Evolutionary conservation across 805 yeast genomes (phyloP).

Genomic region (Myxozyma mucilagina): DNA sequence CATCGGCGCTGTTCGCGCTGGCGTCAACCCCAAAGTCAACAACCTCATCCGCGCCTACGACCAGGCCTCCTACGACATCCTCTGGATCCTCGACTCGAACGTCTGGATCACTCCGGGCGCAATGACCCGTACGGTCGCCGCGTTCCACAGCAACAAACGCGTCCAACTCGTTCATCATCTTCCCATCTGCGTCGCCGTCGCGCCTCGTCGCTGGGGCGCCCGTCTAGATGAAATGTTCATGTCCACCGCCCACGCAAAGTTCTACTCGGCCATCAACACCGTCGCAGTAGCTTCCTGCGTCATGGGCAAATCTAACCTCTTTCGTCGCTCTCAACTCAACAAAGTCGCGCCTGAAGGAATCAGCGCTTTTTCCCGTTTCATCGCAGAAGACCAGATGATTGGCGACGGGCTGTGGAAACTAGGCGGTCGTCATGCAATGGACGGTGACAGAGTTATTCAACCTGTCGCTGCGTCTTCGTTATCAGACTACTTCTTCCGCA

Average conservation of each 20-base stretch:
- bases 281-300: constrained; percentile 82
- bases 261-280: constrained; percentile 75
- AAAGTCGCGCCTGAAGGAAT: constrained; percentile 49
- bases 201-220: constrained; percentile 58
- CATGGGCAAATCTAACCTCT: constrained; percentile 83
- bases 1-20: constrained; percentile 51
- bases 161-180: constrained; percentile 78
- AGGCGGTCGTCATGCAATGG: constrained; percentile 69
- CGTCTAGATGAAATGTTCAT: constrained; percentile 81
- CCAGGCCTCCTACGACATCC: constrained; percentile 64
- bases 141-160: constrained; percentile 41
- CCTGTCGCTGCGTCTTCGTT: constrained; percentile 54
- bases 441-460: constrained; percentile 77
- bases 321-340: constrained; percentile 60
- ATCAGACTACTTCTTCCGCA: constrained; percentile 60
- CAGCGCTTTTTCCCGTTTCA: constrained; percentile 70
- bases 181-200: constrained; percentile 50
- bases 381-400: constrained; percentile 92
- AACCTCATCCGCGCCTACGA: constrained; percentile 79
- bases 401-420: constrained; percentile 78
- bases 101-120: constrained; percentile 74
- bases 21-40: constrained; percentile 88
- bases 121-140: constrained; percentile 59
- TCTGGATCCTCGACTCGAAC: constrained; percentile 87
- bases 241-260: constrained; percentile 80